phyloP scores from a whole-genome alignment of 768 basidiomycete species.

The Lentinula boryana region DNA sequence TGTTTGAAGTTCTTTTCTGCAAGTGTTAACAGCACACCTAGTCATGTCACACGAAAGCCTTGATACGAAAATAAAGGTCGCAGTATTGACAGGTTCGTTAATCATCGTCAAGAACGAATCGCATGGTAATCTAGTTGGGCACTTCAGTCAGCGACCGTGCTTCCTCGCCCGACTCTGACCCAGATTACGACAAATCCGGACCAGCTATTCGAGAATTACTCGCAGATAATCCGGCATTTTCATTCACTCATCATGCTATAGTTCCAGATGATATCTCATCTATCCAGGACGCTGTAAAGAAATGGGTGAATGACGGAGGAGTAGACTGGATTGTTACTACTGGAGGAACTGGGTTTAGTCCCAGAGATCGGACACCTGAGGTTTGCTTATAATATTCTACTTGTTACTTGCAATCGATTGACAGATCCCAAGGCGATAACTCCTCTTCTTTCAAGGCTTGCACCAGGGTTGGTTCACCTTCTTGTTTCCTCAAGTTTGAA shows the following conservation, averaged over 20 bases:
- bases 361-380: slow-evolving; percentile 80
- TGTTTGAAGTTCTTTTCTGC: neutral
- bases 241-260: slow-evolving; percentile 32
- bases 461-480: slow-evolving; percentile 71
- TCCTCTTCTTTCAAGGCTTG: slow-evolving; percentile 59
- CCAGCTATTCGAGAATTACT: slow-evolving; percentile 54
- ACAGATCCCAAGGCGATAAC: slow-evolving; percentile 42
- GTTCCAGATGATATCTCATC: slow-evolving; percentile 60
- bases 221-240: slow-evolving; percentile 22
- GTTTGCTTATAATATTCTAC: slow-evolving; percentile 26
- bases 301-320: slow-evolving; percentile 36
- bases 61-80: slow-evolving; percentile 12
- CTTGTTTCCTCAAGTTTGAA: slow-evolving; percentile 62
- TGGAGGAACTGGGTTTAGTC: slow-evolving; percentile 85
- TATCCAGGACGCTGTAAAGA: slow-evolving; percentile 44
- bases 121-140: neutral
- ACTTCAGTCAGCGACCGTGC: slow-evolving; percentile 69
- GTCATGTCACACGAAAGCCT: neutral
- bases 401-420: neutral
- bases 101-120: neutral
- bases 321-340: slow-evolving; percentile 77
- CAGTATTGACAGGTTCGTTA: slow-evolving; percentile 16
- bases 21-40: too few relatives aligned
- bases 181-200: slow-evolving; percentile 57
- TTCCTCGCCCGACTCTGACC: slow-evolving; percentile 29